phyloP scores from a whole-genome alignment of 495 filamentous ascomycete genomes.

The Annulohypoxylon stygium region DNA sequence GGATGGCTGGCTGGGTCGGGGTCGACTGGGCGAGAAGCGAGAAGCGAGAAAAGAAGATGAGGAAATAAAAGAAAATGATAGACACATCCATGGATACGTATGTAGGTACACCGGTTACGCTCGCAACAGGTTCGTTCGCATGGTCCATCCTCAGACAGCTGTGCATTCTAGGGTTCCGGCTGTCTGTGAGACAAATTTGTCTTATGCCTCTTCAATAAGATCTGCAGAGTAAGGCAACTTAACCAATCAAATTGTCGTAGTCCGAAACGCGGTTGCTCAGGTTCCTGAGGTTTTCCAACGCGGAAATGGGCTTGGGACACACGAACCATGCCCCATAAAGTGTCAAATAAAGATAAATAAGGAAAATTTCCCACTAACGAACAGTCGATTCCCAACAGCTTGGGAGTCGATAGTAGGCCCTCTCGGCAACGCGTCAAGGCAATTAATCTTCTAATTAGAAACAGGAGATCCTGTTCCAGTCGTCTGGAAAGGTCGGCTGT shows the following conservation, averaged over 20 bases:
- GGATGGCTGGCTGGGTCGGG: conserved; percentile 27
- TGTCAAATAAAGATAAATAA: not conserved
- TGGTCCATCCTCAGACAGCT: conserved; percentile 34
- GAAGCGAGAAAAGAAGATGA: conserved; percentile 14
- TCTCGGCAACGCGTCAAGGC: conserved; percentile 36
- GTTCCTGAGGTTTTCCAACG: conserved; percentile 10
- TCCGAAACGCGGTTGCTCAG: conserved; percentile 17
- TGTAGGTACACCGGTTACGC: conserved; percentile 29
- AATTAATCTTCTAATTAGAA: conserved; percentile 41
- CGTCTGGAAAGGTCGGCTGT: conserved; percentile 38
- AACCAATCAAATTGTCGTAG: conserved; percentile 20
- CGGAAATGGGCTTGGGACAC: conserved; percentile 1
- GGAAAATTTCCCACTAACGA: conserved; percentile 1
- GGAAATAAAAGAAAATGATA: conserved; percentile 16
- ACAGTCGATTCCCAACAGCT: conserved; percentile 33
- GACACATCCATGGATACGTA: not conserved
- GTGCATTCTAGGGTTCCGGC: conserved; percentile 30
- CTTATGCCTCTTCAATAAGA: conserved; percentile 42
- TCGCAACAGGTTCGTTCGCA: conserved; percentile 18
- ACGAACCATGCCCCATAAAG: not conserved
- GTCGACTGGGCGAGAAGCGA: conserved; percentile 39
- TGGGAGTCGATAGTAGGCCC: conserved; percentile 33
- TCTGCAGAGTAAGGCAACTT: conserved; percentile 36
- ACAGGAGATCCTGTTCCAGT: conserved; percentile 28
- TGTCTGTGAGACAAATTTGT: conserved; percentile 31